These are phyloP conservation scores for Aspergillus quadrilineatus DNA, from an alignment of 2,329 filamentous ascomycete species.

Conservation along the genomic window DNA sequence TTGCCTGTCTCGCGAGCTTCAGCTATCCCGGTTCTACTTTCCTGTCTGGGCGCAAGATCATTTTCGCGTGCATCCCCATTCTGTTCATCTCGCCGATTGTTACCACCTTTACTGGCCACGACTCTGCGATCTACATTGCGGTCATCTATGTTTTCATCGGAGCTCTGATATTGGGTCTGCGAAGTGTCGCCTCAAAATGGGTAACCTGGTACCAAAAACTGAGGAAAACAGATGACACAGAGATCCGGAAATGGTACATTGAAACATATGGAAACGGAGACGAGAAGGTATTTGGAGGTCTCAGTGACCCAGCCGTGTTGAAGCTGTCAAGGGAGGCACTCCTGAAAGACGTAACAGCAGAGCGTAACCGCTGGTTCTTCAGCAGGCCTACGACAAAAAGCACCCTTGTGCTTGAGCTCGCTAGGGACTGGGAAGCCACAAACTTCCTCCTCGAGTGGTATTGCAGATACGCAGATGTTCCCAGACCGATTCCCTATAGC, in stretches of 20 bases:
- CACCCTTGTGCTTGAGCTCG: conserved; percentile 50
- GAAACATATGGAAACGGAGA: conserved; percentile 32
- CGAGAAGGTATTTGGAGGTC: conserved; percentile 42
- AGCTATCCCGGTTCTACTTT: conserved; percentile 57
- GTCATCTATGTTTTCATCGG: conserved; percentile 56
- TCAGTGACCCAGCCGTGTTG: conserved; percentile 52
- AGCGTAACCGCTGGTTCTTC: conserved; percentile 46
- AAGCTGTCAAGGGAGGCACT: conserved; percentile 50
- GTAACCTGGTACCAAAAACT: conserved; percentile 54
- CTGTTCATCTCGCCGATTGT: conserved; percentile 58
- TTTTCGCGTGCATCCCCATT: conserved; percentile 57
- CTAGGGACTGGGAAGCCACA: conserved; percentile 53
- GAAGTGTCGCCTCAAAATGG: conserved; percentile 58
- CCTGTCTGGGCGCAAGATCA: conserved; percentile 57
- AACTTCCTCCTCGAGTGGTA: conserved; percentile 58
- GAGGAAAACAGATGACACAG: conserved; percentile 38
- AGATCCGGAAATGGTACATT: conserved; percentile 44
- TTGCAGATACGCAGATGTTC: conserved; percentile 48
- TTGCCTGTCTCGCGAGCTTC: conserved; percentile 56
- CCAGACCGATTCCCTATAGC: conserved; percentile 54
- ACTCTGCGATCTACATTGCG: conserved; percentile 57
- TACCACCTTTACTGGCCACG: conserved; percentile 54
- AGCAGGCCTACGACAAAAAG: conserved; percentile 43
- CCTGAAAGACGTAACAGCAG: conserved; percentile 46
- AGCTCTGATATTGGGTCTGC: conserved; percentile 53